Percentiles rank a stretch among this genome's conserved stretches.
These are phyloP conservation scores for Xylaria intraflava DNA, from an alignment of 495 filamentous ascomycete genomes.

Conservation along the genomic window DNA sequence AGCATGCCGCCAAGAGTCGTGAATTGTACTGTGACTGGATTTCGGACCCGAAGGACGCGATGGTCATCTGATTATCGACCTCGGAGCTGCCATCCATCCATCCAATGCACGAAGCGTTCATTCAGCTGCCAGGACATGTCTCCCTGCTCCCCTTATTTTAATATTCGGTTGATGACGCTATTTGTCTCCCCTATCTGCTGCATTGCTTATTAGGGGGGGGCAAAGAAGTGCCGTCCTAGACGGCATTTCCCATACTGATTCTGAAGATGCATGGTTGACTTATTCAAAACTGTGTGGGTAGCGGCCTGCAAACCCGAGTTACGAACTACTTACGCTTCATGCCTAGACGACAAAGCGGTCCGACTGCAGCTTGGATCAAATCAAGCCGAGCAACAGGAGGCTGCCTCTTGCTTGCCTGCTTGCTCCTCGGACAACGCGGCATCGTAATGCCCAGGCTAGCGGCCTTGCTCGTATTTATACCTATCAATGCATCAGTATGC, in stretches of 20 bases:
- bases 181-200: not conserved
- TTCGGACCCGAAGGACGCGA: conserved; percentile 9
- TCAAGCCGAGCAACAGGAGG: too few relatives aligned
- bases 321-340: too few relatives aligned
- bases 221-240: not conserved
- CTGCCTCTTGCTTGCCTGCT: too few relatives aligned
- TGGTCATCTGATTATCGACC: not conserved
- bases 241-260: not conserved
- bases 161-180: not conserved
- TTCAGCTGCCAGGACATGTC: conserved; percentile 5
- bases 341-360: not conserved
- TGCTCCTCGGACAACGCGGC: too few relatives aligned
- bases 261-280: not conserved
- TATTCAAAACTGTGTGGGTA: not conserved
- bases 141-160: not conserved
- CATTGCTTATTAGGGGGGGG: not conserved
- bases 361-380: not conserved
- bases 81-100: not conserved
- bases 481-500: too few relatives aligned
- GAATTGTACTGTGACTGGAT: not conserved
- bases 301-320: too few relatives aligned
- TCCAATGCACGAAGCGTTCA: conserved; percentile 4
- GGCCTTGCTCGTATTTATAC: too few relatives aligned
- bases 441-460: too few relatives aligned
- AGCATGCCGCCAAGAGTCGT: conserved; percentile 7